These are phyloP conservation scores for Capsicum chinense DNA, from an alignment of 257 asterid species.

Conservation along the genomic window DNA sequence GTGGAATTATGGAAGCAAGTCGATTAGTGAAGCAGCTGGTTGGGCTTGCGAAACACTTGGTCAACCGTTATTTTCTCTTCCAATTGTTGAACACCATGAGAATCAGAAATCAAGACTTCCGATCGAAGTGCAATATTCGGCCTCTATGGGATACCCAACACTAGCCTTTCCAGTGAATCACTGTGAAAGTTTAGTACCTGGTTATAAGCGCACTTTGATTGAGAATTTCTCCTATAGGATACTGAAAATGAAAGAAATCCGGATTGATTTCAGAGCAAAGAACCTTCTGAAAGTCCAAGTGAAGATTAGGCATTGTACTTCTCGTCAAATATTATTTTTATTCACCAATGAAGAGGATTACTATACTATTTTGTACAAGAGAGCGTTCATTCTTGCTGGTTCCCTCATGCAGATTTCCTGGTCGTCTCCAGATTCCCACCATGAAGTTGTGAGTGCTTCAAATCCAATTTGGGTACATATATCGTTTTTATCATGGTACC, in stretches of 20 bases:
- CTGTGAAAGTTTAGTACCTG: neutral
- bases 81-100: neutral
- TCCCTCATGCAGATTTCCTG: conserved; percentile 19
- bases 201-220: conserved; percentile 15
- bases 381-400: neutral
- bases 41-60: conserved; percentile 51
- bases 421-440: conserved; percentile 1
- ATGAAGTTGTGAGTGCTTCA: conserved; percentile 6
- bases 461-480: conserved; percentile 10
- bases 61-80: conserved; percentile 46
- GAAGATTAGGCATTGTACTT: conserved; percentile 6
- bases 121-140: neutral
- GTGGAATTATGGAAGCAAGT: conserved; percentile 56
- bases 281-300: conserved; percentile 11
- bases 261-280: conserved; percentile 13
- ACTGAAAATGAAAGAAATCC: neutral
- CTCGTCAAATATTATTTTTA: neutral
- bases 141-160: conserved; percentile 4
- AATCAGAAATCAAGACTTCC: neutral
- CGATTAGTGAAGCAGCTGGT: conserved; percentile 43
- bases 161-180: neutral
- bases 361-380: conserved; percentile 9
- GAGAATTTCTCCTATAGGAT: conserved; percentile 8
- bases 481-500: neutral
- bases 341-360: conserved; percentile 26